phyloP scores from a whole-genome alignment of 768 basidiomycete genomes.

The Dioszegia aurantiaca region DNA sequence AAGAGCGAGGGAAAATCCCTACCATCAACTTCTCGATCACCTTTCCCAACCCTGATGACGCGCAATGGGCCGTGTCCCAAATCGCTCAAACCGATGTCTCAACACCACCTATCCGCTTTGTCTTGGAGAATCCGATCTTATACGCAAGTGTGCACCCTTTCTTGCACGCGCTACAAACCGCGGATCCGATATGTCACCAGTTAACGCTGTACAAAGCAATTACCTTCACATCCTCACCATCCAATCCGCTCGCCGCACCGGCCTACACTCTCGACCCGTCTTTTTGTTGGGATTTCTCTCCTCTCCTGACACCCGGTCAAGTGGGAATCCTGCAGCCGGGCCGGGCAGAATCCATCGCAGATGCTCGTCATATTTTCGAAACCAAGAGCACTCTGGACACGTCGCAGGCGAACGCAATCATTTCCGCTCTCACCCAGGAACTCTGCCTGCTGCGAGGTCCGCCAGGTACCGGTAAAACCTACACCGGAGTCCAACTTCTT shows the following conservation, averaged over 20 bases:
- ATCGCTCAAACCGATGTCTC: not conserved
- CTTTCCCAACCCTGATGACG: conserved; percentile 65
- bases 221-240: conserved; percentile 53
- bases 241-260: conserved; percentile 55
- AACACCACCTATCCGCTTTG: conserved; percentile 1
- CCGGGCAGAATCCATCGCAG: conserved; percentile 53
- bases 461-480: conserved; percentile 77
- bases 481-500: conserved; percentile 67
- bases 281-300: conserved; percentile 62
- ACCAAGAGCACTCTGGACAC: conserved; percentile 61
- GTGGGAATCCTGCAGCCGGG: conserved; percentile 10
- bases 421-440: conserved; percentile 63
- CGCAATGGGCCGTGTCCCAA: conserved; percentile 53
- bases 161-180: conserved; percentile 59
- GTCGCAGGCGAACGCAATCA: conserved; percentile 64
- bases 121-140: conserved; percentile 57
- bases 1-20: not conserved
- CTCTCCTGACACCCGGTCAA: conserved; percentile 55
- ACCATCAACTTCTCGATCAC: conserved; percentile 58
- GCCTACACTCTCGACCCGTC: conserved; percentile 59
- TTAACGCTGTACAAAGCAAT: conserved; percentile 60
- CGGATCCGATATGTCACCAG: conserved; percentile 56
- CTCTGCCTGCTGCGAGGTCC: conserved; percentile 75
- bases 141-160: conserved; percentile 69
- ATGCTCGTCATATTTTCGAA: conserved; percentile 57